Percentiles rank a stretch among this genome's conserved stretches.
These are phyloP conservation scores for Venturia pyrina DNA, from an alignment of 2,329 filamentous ascomycete species.

Conservation along the genomic window DNA sequence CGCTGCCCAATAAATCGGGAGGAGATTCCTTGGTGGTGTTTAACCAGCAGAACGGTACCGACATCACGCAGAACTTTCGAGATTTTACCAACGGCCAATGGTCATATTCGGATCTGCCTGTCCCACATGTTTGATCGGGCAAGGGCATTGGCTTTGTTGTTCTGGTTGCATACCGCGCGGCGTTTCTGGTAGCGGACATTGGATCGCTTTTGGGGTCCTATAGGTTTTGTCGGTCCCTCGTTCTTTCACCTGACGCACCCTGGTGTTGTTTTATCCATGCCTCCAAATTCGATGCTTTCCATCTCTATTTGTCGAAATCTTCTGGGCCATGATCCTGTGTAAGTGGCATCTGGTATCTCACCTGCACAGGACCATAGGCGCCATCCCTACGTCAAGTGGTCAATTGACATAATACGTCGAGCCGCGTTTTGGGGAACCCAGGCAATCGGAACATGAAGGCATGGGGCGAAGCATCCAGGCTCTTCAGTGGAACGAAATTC, in stretches of 20 bases:
- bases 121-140: neutral
- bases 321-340: neutral
- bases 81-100: constrained; percentile 23
- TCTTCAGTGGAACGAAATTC: neutral
- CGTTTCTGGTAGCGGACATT: neutral
- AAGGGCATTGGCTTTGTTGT: neutral
- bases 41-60: constrained; percentile 22
- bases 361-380: neutral
- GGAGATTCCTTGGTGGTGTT: constrained; percentile 24
- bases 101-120: constrained; percentile 15
- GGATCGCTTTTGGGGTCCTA: neutral
- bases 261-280: neutral
- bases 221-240: neutral
- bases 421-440: neutral
- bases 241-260: neutral
- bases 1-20: constrained; percentile 20
- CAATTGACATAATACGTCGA: neutral
- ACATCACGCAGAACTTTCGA: constrained; percentile 21
- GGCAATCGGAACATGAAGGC: neutral
- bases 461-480: neutral
- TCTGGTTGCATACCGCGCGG: neutral
- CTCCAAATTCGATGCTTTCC: neutral
- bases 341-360: neutral
- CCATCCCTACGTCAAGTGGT: neutral
- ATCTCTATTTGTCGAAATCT: neutral